Evolutionary conservation across 768 basidiomycete genomes (phyloP), one percentile per base, ranked within the genome.

Genomic region (Suillus plorans): DNA sequence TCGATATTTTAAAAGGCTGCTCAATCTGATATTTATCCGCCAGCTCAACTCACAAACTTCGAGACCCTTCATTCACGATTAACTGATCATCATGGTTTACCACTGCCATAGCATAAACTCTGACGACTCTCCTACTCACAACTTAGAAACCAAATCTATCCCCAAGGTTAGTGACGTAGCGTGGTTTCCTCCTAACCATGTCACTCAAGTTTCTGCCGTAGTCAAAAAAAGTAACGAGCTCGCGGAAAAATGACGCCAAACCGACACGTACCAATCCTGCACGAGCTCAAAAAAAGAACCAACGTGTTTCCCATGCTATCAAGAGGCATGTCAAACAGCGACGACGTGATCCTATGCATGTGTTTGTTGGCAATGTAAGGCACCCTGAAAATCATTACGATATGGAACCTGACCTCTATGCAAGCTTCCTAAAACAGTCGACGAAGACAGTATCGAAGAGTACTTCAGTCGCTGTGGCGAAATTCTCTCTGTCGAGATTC

Each of bases 321-420:
- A 70, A 70, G 68, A 74, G 62, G 58, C 67, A 63, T 31, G 28
- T 13, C 25, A 59, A 42, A 31, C 58, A 42, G 5, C 41, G 41
- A 44, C 58, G 41, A 44, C 16, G 58, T 18, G 28, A 59, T 6
- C 41, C 58, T 20, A 5, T 18, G 10, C 78, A 77, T 64, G 80
- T 86, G 28, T 89, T 79, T 68, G 84, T 89, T 22, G 89, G 89
- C 47, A 90, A 90, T 70, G 89, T 90, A 68, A 66, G 86, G 18
- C 20, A 12, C 16, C 25, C 1, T 61, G 10, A 22, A 55, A 41
- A 22, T 25, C 6, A 31, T n/a, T 22, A n/a, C 25, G 28, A 42
- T 20, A 20, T 41, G 6, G 4, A 59, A 61, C 9, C 61, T 62
- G 34, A 62, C 34, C 28, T 57, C 7, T 6, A 22, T 60, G n/a